Percentiles rank a stretch among this genome's conserved stretches.
These are phyloP conservation scores for Fraxinus platypoda DNA, from an alignment of 305 asterid species.

Conservation along the genomic window DNA sequence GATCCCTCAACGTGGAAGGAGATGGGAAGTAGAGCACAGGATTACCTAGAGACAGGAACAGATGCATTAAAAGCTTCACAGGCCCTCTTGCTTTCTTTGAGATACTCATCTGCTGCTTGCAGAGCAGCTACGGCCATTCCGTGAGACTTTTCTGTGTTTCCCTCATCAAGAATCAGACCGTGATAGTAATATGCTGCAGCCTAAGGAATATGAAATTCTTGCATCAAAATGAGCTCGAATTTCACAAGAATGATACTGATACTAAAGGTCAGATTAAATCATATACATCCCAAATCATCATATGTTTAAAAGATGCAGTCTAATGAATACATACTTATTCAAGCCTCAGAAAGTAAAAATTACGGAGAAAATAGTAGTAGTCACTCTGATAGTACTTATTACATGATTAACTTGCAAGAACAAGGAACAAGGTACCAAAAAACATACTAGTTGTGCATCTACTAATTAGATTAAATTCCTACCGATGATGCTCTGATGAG, in stretches of 20 bases:
- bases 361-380: not conserved
- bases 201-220: conserved; percentile 34
- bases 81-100: conserved; percentile 89
- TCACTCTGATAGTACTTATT: not conserved
- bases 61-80: conserved; percentile 77
- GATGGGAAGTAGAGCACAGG: conserved; percentile 17
- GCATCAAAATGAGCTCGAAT: not conserved
- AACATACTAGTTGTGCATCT: not conserved
- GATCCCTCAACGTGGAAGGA: not conserved
- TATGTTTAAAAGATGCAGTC: not conserved
- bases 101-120: conserved; percentile 97
- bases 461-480: not conserved
- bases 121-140: conserved; percentile 31
- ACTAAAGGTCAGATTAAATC: not conserved
- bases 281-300: not conserved
- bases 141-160: conserved; percentile 78
- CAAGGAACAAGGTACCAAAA: not conserved
- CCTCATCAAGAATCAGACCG: conserved; percentile 96
- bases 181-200: conserved; percentile 97
- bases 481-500: not conserved
- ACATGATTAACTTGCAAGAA: not conserved
- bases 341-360: not conserved
- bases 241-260: not conserved
- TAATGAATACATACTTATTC: not conserved
- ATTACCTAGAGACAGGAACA: conserved; percentile 78